phyloP scores from a whole-genome alignment of 2,329 filamentous ascomycete genomes.

The Exophiala lecanii-corni region DNA sequence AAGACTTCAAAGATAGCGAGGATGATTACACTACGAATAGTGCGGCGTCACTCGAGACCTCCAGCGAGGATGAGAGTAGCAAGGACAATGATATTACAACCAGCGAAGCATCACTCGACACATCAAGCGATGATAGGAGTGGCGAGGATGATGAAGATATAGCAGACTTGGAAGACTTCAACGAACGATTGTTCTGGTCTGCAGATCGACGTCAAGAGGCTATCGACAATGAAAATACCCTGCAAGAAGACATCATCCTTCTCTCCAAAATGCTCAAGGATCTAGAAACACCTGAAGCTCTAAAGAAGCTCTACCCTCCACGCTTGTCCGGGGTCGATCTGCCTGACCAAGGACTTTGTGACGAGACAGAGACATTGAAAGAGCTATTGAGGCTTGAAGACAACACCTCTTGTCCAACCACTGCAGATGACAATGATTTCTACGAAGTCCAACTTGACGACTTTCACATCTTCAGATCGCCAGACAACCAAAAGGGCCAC shows the following conservation, averaged over 20 bases:
- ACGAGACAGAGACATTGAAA: constrained; percentile 4
- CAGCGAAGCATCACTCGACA: too few species aligned
- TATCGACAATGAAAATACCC: too few species aligned
- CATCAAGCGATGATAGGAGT: neutral
- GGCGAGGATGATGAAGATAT: too few species aligned
- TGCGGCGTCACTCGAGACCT: constrained; percentile 23
- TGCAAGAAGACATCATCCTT: constrained; percentile 2
- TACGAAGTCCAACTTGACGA: constrained; percentile 51
- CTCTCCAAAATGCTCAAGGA: neutral
- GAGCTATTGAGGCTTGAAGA: too few species aligned
- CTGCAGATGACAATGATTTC: constrained; percentile 25
- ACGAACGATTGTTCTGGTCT: too few species aligned
- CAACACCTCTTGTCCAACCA: too few species aligned
- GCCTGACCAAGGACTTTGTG: constrained; percentile 1
- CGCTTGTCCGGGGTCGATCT: neutral
- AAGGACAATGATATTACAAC: too few species aligned
- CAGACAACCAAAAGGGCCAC: constrained; percentile 48
- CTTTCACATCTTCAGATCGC: constrained; percentile 59
- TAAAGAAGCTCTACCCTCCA: constrained; percentile 6
- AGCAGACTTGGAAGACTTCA: too few species aligned
- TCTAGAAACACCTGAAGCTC: constrained; percentile 7
- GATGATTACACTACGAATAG: too few species aligned
- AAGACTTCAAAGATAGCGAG: constrained; percentile 14
- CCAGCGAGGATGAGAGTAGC: too few species aligned
- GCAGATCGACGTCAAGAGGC: too few species aligned